These are phyloP conservation scores for Tinospora cordifolia DNA, from an alignment of 164 flowering plant species.

Conservation along the genomic window DNA sequence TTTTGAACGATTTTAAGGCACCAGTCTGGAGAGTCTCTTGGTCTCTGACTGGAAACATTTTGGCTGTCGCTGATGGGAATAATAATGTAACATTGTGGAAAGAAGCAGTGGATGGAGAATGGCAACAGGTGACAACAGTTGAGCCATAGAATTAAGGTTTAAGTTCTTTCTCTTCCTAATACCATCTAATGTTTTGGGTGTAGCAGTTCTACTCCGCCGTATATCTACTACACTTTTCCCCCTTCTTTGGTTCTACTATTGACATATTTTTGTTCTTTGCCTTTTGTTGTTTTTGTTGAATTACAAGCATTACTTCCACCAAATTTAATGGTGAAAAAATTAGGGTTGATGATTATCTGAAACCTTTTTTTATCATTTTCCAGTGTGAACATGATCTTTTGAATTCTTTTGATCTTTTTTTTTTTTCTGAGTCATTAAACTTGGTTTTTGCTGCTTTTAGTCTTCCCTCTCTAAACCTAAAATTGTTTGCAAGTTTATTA, in stretches of 20 bases:
- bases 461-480: too few relatives aligned
- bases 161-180: conserved; percentile 4
- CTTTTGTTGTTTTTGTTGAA: neutral
- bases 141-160: conserved; percentile 25
- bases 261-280: neutral
- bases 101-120: conserved; percentile 52
- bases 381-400: too few relatives aligned
- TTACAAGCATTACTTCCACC: neutral
- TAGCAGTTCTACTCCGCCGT: neutral
- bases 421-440: too few relatives aligned
- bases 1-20: conserved; percentile 39
- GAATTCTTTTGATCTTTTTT: too few relatives aligned
- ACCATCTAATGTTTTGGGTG: conserved; percentile 7
- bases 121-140: conserved; percentile 50
- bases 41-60: conserved; percentile 46
- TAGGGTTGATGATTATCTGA: too few relatives aligned
- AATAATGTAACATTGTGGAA: conserved; percentile 46
- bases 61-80: conserved; percentile 49
- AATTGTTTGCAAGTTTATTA: too few relatives aligned
- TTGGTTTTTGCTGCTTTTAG: too few relatives aligned
- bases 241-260: neutral
- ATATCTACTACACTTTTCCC: neutral
- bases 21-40: conserved; percentile 55
- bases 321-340: too few relatives aligned
- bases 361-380: too few relatives aligned